These are phyloP conservation scores for Kalaharituber pfeilii DNA, from an alignment of 2,329 filamentous ascomycete species.

Conservation along the genomic window DNA sequence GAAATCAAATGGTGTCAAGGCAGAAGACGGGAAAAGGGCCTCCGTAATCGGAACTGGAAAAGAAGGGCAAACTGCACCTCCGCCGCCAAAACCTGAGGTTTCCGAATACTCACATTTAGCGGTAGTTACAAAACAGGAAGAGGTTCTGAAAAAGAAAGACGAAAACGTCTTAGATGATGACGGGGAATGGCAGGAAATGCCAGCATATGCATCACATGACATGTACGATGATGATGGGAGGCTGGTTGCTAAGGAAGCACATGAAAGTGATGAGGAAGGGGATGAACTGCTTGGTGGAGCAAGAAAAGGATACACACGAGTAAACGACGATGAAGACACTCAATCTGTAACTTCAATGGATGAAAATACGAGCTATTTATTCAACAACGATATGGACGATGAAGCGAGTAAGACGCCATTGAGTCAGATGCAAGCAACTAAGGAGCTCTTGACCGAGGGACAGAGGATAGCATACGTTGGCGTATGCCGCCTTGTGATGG, in stretches of 20 bases:
- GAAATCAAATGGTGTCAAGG: neutral
- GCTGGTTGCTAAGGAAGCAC: conserved; percentile 64
- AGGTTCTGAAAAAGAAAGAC: conserved; percentile 36
- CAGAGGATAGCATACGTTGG: conserved; percentile 95
- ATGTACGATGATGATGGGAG: conserved; percentile 89
- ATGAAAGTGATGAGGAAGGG: conserved; percentile 50
- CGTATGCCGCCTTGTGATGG: conserved; percentile 63
- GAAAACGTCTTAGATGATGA: conserved; percentile 39
- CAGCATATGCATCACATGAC: conserved; percentile 77
- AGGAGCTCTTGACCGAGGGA: conserved; percentile 83
- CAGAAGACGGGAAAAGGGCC: neutral
- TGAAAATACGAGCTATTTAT: conserved; percentile 90
- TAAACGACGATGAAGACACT: conserved; percentile 88
- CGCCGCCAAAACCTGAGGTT: conserved; percentile 22
- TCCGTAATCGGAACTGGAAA: neutral
- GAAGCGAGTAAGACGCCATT: conserved; percentile 74
- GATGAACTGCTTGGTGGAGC: conserved; percentile 62
- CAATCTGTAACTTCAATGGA: conserved; percentile 92
- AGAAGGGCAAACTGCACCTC: too few species aligned
- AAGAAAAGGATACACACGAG: conserved; percentile 84
- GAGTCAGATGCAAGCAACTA: conserved; percentile 86
- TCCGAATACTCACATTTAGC: conserved; percentile 91
- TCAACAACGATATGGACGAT: conserved; percentile 58
- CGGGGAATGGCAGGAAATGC: conserved; percentile 85
- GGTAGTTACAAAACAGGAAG: conserved; percentile 38